Evolutionary conservation across 2,329 filamentous ascomycete species (phyloP).

Genomic region (Trichophyton benhamiae): DNA sequence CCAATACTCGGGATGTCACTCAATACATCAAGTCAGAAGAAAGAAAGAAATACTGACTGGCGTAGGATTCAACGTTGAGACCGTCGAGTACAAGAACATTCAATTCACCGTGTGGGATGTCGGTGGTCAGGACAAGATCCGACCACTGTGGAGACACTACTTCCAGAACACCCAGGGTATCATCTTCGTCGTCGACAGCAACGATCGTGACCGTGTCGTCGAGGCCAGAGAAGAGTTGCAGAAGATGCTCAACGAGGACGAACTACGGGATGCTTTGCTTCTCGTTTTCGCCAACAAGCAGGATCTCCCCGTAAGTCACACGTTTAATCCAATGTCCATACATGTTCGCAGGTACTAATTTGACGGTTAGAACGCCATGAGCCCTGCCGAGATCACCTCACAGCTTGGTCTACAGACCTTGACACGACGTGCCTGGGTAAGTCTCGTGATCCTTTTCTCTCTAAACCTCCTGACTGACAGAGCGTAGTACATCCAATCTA

Average conservation of each 20-base stretch:
- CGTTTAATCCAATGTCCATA: background rate
- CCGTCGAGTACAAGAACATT: constrained; percentile 99
- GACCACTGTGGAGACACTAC: constrained; percentile 98
- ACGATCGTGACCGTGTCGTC: constrained; percentile 94
- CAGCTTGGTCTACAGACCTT: constrained; percentile 99
- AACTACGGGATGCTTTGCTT: constrained; percentile 92
- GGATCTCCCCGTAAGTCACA: constrained; percentile 72
- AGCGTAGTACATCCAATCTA: constrained; percentile 91
- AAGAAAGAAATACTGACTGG: background rate
- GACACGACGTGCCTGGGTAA: constrained; percentile 97
- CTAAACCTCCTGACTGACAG: constrained; percentile 7
- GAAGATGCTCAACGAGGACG: constrained; percentile 97
- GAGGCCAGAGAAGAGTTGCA: constrained; percentile 94
- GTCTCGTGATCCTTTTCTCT: constrained; percentile 25
- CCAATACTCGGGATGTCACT: background rate
- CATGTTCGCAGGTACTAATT: constrained; percentile 13
- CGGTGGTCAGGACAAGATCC: constrained; percentile 99
- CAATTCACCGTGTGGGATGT: constrained; percentile 99
- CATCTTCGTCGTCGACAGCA: constrained; percentile 99
- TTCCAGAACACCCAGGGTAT: constrained; percentile 99
- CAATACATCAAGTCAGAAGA: background rate
- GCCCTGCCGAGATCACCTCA: constrained; percentile 98
- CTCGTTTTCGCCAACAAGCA: constrained; percentile 99
- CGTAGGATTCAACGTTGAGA: constrained; percentile 97
- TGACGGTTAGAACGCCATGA: constrained; percentile 81